phyloP scores from a whole-genome alignment of 345 rosid genomes.

The Excoecaria cochinchinensis region DNA sequence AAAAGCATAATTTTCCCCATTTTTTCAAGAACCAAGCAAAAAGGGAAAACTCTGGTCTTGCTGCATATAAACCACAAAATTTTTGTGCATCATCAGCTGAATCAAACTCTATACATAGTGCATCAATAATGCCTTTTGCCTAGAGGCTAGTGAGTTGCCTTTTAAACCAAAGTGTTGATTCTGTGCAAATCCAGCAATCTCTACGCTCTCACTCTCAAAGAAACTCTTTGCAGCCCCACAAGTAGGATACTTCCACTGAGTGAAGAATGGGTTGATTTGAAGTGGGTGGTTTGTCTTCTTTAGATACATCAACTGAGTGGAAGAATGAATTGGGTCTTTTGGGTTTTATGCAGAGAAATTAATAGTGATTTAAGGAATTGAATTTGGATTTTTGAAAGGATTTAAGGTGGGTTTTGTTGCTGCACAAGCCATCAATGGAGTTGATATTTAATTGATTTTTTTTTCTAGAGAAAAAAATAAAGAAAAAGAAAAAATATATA shows the following conservation, averaged over 20 bases:
- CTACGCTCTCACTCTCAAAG: constrained; percentile 87
- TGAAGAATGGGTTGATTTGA: constrained; percentile 24
- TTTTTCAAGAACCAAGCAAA: too few species aligned
- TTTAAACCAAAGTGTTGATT: constrained; percentile 89
- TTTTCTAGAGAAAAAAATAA: too few species aligned
- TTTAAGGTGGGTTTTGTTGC: too few species aligned
- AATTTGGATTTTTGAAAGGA: too few species aligned
- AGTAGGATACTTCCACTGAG: constrained; percentile 79
- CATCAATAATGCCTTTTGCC: constrained; percentile 79
- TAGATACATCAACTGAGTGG: constrained; percentile 66
- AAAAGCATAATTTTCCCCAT: too few species aligned
- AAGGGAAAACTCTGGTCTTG: too few species aligned
- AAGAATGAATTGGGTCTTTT: constrained; percentile 22
- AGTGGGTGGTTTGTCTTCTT: constrained; percentile 56
- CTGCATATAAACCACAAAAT: too few species aligned
- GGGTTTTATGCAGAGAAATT: constrained; percentile 24
- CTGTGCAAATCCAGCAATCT: constrained; percentile 97
- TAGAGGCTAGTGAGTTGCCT: constrained; percentile 83
- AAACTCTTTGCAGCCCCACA: constrained; percentile 88
- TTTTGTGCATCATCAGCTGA: too few species aligned
- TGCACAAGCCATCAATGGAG: too few species aligned
- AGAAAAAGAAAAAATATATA: too few species aligned
- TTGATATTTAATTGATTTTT: too few species aligned
- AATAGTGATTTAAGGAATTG: constrained; percentile 29
- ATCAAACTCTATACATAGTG: constrained; percentile 26